Evolutionary conservation across 345 rosid genomes (phyloP), one percentile per base, ranked within the genome.

Genomic region (Draba incana): DNA sequence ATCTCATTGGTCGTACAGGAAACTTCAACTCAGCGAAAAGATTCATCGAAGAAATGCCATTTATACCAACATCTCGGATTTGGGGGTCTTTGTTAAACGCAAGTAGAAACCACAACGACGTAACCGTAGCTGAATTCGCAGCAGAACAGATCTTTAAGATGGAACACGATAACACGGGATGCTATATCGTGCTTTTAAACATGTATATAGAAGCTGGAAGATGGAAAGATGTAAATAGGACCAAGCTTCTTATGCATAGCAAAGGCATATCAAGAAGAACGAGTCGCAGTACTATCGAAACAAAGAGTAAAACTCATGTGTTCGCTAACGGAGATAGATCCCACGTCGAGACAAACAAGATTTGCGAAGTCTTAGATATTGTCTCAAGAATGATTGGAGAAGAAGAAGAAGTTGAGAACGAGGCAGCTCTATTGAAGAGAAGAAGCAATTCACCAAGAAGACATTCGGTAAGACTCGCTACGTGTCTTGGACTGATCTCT

Each of bases 61-160:
- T 87, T 58, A 27, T 59, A 30, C 89, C 90, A 53, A 80, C 82
- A 12, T 84, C 88, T 30, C 77, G 88, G 75, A 84, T 84, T 75
- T 89, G 97, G 94, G 94, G 94, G 62, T 87, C 98, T 20, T 68
- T 89, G 59, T 74, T 92, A 31, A 74, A 85, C 45, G 90, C 96
- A 66, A 82, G 92, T 63, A 84, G 87, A 74, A 86, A 83, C 63
- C 76, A 78, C 14, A 75, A 67, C 0, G 76, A 88, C 70, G 66
- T 82, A 53, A 79, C 37, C 30, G 62, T 82, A 51, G 96, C 93
- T 35, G 93, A 91, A 78, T 73, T 67, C 55, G 92, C 88, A 28
- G 83, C 88, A 14, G 79, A 72, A 54, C 75, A 75, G 30, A 62
- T 83, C 30, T 78, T 83, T 31, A 74, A 72, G 8, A 23, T 75